phyloP scores from a whole-genome alignment of 306 rosid species.

The Lagenaria siceraria region DNA sequence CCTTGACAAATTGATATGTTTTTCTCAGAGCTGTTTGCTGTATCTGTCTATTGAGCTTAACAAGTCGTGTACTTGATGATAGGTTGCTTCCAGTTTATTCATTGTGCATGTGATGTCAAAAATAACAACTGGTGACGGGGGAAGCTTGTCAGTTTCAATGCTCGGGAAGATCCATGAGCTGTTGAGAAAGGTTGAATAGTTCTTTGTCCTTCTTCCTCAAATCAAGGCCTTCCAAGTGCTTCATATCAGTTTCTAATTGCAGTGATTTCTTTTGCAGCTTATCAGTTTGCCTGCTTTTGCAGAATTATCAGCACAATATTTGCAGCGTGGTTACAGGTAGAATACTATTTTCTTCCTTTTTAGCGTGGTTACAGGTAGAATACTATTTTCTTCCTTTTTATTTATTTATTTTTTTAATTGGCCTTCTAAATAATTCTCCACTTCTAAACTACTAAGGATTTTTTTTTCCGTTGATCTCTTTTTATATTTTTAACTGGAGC shows the following conservation, averaged over 20 bases:
- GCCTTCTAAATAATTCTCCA: background rate
- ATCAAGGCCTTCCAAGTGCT: background rate
- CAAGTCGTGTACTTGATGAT: background rate
- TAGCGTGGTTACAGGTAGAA: slow-evolving; percentile 75
- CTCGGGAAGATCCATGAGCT: slow-evolving; percentile 50
- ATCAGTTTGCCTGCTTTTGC: slow-evolving; percentile 69
- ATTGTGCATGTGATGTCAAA: slow-evolving; percentile 64
- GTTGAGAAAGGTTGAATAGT: slow-evolving; percentile 38
- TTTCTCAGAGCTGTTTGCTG: background rate
- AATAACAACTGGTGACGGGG: slow-evolving; percentile 38
- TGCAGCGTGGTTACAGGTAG: slow-evolving; percentile 82
- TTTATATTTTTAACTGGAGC: background rate
- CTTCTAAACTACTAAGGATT: background rate
- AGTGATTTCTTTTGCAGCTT: slow-evolving; percentile 45
- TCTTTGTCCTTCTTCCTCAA: background rate
- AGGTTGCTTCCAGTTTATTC: slow-evolving; percentile 74
- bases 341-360: background rate
- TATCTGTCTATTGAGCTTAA: background rate
- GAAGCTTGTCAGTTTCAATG: slow-evolving; percentile 69
- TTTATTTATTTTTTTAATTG: background rate
- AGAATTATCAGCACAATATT: slow-evolving; percentile 58
- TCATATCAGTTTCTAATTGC: background rate
- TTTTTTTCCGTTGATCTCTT: background rate
- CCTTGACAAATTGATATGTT: background rate
- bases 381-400: background rate